Conservation (phyloP, 164 flowering plant species). For the Dillenia turbinata region DNA sequence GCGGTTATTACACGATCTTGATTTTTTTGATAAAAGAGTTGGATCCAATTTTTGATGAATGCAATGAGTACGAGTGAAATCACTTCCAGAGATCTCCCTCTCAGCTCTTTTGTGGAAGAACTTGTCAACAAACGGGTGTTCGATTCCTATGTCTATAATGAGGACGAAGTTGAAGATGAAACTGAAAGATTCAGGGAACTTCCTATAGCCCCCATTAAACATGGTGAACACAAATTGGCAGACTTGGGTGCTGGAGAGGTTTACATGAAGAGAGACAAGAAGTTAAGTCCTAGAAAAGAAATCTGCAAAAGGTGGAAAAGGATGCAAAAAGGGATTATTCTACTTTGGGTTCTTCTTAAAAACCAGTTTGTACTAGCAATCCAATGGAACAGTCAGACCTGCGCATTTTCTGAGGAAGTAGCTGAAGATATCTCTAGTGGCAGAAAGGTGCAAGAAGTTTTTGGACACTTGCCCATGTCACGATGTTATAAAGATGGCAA, state of each 20-base stretch:
- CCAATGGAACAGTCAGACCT: constrained; percentile 6
- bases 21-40: too few species aligned
- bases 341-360: constrained; percentile 17
- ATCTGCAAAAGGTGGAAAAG: constrained; percentile 44
- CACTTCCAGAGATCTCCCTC: too few species aligned
- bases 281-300: constrained; percentile 59
- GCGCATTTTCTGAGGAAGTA: constrained; percentile 7
- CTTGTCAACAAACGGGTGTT: too few species aligned
- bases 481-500: constrained; percentile 5
- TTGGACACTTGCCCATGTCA: constrained; percentile 3
- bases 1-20: too few species aligned
- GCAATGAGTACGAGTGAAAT: too few species aligned
- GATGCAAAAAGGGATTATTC: constrained; percentile 6
- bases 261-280: constrained; percentile 9
- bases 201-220: too few species aligned
- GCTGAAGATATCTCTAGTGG: not conserved
- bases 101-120: too few species aligned
- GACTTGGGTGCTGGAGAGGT: constrained; percentile 14
- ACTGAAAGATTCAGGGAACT: too few species aligned
- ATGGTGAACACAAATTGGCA: too few species aligned
- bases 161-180: too few species aligned
- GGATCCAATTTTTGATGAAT: too few species aligned
- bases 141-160: too few species aligned
- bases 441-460: constrained; percentile 11
- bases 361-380: constrained; percentile 12